Conservation (phyloP, 352 stramenopile species). For the Phytophthora hybrid region DNA sequence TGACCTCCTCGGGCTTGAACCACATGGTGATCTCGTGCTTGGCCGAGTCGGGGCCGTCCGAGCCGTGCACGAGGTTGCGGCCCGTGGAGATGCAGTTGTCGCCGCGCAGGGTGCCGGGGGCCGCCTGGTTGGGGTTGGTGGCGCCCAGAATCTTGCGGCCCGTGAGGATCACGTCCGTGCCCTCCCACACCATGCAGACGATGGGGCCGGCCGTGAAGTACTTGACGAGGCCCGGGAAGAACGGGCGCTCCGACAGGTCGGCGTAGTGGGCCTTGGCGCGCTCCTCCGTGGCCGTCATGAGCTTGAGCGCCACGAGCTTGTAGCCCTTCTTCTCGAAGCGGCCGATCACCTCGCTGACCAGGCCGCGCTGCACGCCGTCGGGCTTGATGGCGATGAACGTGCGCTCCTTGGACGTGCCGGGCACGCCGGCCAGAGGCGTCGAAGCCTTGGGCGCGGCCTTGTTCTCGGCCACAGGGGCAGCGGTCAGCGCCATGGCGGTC, state of each 20-base stretch:
- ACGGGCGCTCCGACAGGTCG: constrained; percentile 92
- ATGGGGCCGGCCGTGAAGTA: constrained; percentile 95
- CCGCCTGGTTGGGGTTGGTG: constrained; percentile 95
- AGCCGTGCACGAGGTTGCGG: constrained; percentile 95
- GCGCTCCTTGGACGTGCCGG: constrained; percentile 93
- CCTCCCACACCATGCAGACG: constrained; percentile 96
- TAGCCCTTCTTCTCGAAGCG: constrained; percentile 97
- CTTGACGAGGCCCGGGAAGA: constrained; percentile 92
- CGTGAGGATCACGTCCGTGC: constrained; percentile 94
- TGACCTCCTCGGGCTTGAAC: constrained; percentile 93
- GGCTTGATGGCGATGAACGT: constrained; percentile 97
- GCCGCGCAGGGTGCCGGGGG: constrained; percentile 93
- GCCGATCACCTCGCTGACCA: constrained; percentile 95
- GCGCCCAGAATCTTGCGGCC: constrained; percentile 96
- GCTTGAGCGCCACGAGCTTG: constrained; percentile 95
- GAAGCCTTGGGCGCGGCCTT: constrained; percentile 46
- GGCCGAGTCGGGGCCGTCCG: constrained; percentile 92
- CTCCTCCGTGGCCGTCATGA: constrained; percentile 93
- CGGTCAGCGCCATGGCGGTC: constrained; percentile 57
- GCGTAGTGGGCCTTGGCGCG: constrained; percentile 94
- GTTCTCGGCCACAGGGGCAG: constrained; percentile 52
- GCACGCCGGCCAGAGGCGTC: constrained; percentile 78
- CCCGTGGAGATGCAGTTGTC: constrained; percentile 94
- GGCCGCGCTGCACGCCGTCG: constrained; percentile 93
- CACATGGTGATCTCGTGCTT: constrained; percentile 95